Evolutionary conservation across 2,329 filamentous ascomycete genomes (phyloP).

Genomic region (Beauveria medogensis): DNA sequence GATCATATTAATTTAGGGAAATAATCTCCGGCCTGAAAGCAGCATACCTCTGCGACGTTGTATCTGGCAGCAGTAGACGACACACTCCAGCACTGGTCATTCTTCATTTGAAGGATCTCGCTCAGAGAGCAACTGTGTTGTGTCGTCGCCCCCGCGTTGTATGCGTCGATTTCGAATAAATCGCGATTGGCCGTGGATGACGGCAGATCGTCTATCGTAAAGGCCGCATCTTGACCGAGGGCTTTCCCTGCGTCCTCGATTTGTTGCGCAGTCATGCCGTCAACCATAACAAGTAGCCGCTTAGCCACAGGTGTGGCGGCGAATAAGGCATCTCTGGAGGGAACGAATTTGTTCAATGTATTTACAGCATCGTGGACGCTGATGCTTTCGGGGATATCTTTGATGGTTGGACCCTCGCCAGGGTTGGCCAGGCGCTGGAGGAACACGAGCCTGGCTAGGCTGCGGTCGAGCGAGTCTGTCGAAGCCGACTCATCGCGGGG

Average conservation of each 20-base stretch:
- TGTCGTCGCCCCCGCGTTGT: constrained; percentile 28
- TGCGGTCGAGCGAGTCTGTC: constrained; percentile 38
- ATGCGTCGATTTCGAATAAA: constrained; percentile 34
- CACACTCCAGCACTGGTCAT: constrained; percentile 37
- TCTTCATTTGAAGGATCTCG: constrained; percentile 34
- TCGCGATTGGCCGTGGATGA: constrained; percentile 34
- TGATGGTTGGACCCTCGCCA: constrained; percentile 39
- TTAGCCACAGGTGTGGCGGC: constrained; percentile 22
- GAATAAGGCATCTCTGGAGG: constrained; percentile 43
- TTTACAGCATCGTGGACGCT: constrained; percentile 41
- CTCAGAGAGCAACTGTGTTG: constrained; percentile 30
- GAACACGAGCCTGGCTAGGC: constrained; percentile 50
- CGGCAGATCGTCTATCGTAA: constrained; percentile 40
- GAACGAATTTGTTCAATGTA: constrained; percentile 54
- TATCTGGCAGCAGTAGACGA: constrained; percentile 35
- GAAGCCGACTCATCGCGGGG: constrained; percentile 23
- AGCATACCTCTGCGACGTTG: constrained; percentile 34
- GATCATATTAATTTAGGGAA: constrained; percentile 16
- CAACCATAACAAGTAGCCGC: constrained; percentile 53
- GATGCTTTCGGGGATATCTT: constrained; percentile 34
- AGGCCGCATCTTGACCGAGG: constrained; percentile 33
- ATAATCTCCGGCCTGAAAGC: background rate
- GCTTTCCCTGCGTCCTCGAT: constrained; percentile 34
- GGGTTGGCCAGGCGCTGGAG: constrained; percentile 46
- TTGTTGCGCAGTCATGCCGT: constrained; percentile 44